These are phyloP conservation scores for Phyllosticta citrichinensis DNA, from an alignment of 2,329 filamentous ascomycete species.

Conservation along the genomic window DNA sequence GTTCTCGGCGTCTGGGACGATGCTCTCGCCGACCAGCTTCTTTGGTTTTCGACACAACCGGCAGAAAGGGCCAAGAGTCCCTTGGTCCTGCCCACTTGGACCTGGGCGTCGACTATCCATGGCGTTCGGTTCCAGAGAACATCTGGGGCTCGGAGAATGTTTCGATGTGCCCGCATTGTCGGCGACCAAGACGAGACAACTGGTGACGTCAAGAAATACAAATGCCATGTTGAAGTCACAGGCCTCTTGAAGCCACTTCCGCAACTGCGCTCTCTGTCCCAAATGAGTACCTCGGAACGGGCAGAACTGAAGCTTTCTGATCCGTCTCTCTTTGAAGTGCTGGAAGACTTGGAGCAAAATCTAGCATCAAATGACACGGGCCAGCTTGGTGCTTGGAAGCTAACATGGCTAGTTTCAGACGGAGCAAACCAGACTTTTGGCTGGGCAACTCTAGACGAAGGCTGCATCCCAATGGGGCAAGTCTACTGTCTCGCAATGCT, in stretches of 20 bases:
- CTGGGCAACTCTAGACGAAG: constrained; percentile 14
- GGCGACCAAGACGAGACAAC: constrained; percentile 1
- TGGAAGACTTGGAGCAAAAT: background rate
- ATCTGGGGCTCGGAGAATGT: constrained; percentile 15
- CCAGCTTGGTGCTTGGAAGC: background rate
- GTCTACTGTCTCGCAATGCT: constrained; percentile 13
- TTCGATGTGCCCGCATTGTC: constrained; percentile 11
- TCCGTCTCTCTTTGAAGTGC: no score
- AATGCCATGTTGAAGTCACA: background rate
- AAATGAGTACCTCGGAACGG: no score
- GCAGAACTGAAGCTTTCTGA: background rate
- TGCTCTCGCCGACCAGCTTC: constrained; percentile 16
- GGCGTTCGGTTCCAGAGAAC: constrained; percentile 16
- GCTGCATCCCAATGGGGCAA: background rate
- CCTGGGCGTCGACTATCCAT: constrained; percentile 16
- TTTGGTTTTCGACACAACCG: constrained; percentile 15
- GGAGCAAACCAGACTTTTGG: constrained; percentile 8
- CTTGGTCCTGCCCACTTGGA: constrained; percentile 15
- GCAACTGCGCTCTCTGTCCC: background rate
- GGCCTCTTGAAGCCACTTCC: background rate
- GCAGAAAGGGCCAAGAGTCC: constrained; percentile 11
- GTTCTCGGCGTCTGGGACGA: constrained; percentile 16
- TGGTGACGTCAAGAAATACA: background rate
- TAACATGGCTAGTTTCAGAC: background rate
- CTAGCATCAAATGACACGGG: background rate